Percentiles rank a stretch among this genome's conserved stretches.
phyloP scores from a whole-genome alignment of 2,329 filamentous ascomycete genomes.

The Akanthomyces muscarius region DNA sequence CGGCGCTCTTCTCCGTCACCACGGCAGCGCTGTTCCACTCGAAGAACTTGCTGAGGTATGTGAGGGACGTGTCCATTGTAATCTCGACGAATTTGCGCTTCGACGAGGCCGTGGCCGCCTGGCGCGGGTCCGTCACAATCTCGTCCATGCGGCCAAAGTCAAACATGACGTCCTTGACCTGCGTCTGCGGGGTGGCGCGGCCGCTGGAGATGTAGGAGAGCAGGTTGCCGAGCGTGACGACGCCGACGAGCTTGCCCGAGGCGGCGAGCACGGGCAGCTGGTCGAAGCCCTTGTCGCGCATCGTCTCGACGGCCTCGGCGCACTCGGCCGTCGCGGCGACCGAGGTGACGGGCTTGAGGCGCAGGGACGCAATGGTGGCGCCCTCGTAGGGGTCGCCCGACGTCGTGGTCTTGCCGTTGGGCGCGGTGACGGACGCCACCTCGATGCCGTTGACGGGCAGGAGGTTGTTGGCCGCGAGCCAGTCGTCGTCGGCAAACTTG shows the following conservation, averaged over 20 bases:
- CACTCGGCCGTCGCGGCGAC: slow-evolving; percentile 68
- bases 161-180: slow-evolving; percentile 91
- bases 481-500: slow-evolving; percentile 99
- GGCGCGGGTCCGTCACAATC: slow-evolving; percentile 81
- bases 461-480: slow-evolving; percentile 94
- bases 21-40: slow-evolving; percentile 98
- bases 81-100: slow-evolving; percentile 86
- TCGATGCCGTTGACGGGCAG: slow-evolving; percentile 57
- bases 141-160: slow-evolving; percentile 85
- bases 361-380: slow-evolving; percentile 75
- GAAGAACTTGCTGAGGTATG: slow-evolving; percentile 83
- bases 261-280: slow-evolving; percentile 85
- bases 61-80: slow-evolving; percentile 81
- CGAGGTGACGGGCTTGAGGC: slow-evolving; percentile 90
- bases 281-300: slow-evolving; percentile 97
- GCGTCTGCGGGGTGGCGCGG: slow-evolving; percentile 67
- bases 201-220: slow-evolving; percentile 85
- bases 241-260: slow-evolving; percentile 73
- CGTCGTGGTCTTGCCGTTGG: slow-evolving; percentile 34
- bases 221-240: slow-evolving; percentile 92
- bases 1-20: slow-evolving; percentile 71
- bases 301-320: slow-evolving; percentile 88
- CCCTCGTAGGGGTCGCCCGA: slow-evolving; percentile 66
- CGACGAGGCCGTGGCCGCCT: slow-evolving; percentile 43
- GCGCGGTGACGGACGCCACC: slow-evolving; percentile 40